These are phyloP conservation scores for Paralagenidium karlingii DNA, from an alignment of 352 stramenopile species.

Conservation along the genomic window DNA sequence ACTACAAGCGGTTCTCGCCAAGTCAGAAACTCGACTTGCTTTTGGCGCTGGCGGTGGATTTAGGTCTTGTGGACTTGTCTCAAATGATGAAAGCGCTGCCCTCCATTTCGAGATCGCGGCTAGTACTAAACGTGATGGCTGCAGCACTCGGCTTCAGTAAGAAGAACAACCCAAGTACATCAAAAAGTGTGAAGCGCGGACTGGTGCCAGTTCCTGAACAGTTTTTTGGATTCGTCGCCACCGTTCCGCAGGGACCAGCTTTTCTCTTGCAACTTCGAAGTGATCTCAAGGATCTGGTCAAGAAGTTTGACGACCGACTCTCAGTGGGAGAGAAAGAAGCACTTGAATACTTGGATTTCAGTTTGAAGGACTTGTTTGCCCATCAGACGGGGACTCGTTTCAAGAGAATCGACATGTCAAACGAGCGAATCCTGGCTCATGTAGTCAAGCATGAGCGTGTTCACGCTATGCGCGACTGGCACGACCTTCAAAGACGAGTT, in stretches of 20 bases:
- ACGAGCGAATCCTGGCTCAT: slow-evolving; percentile 48
- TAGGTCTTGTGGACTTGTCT: slow-evolving; percentile 68
- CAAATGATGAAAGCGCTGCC: slow-evolving; percentile 73
- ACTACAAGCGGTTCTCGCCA: slow-evolving; percentile 70
- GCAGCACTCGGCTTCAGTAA: slow-evolving; percentile 63
- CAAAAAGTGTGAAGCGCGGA: slow-evolving; percentile 75
- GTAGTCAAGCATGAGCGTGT: slow-evolving; percentile 72
- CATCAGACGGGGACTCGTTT: slow-evolving; percentile 75
- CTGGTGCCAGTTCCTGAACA: slow-evolving; percentile 71
- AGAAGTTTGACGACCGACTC: slow-evolving; percentile 30
- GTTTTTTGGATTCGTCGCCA: slow-evolving; percentile 64
- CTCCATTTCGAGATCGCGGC: slow-evolving; percentile 56
- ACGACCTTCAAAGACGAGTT: slow-evolving; percentile 49
- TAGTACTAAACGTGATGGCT: slow-evolving; percentile 70
- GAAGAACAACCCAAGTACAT: slow-evolving; percentile 72
- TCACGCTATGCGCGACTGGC: slow-evolving; percentile 51
- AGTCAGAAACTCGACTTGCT: slow-evolving; percentile 67
- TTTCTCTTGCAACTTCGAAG: slow-evolving; percentile 62
- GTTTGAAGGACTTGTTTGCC: slow-evolving; percentile 75
- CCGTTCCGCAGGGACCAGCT: slow-evolving; percentile 49
- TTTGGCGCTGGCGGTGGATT: slow-evolving; percentile 60
- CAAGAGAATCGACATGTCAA: slow-evolving; percentile 56
- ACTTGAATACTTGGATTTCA: slow-evolving; percentile 65
- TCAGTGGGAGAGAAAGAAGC: slow-evolving; percentile 34
- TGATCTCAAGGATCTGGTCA: slow-evolving; percentile 39